phyloP scores from a whole-genome alignment of 176 grass and related monocot species.

The Themeda triandra region DNA sequence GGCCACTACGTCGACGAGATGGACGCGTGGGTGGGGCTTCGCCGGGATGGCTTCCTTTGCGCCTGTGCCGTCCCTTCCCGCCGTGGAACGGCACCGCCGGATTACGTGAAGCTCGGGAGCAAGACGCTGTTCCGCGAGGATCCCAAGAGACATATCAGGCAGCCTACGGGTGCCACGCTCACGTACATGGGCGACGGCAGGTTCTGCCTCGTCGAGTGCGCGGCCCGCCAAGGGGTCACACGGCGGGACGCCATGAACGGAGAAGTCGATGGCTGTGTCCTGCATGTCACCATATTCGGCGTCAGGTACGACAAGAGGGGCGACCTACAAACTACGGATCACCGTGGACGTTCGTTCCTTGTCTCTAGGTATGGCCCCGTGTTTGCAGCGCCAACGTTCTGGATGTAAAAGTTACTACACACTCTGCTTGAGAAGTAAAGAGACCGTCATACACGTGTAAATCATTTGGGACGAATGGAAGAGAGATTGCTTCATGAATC shows the following conservation, averaged over 20 bases:
- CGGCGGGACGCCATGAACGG: neutral
- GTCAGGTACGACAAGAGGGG: neutral
- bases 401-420: neutral
- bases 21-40: neutral
- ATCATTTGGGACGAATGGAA: too few relatives aligned
- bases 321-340: neutral
- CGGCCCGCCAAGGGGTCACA: neutral
- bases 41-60: neutral
- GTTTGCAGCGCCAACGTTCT: neutral
- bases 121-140: neutral
- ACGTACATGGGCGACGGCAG: neutral
- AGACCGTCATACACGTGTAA: too few relatives aligned
- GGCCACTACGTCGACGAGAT: constrained; percentile 3
- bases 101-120: neutral
- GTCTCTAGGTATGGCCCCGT: neutral
- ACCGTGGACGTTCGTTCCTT: neutral
- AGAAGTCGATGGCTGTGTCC: neutral
- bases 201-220: constrained; percentile 23
- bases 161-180: neutral
- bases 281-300: neutral
- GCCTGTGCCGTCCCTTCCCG: neutral
- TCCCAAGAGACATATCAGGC: neutral
- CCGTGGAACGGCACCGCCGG: neutral
- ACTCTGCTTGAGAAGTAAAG: too few relatives aligned
- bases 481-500: too few relatives aligned